phyloP scores from a whole-genome alignment of 352 stramenopile species.

The Pythium myriotylum region DNA sequence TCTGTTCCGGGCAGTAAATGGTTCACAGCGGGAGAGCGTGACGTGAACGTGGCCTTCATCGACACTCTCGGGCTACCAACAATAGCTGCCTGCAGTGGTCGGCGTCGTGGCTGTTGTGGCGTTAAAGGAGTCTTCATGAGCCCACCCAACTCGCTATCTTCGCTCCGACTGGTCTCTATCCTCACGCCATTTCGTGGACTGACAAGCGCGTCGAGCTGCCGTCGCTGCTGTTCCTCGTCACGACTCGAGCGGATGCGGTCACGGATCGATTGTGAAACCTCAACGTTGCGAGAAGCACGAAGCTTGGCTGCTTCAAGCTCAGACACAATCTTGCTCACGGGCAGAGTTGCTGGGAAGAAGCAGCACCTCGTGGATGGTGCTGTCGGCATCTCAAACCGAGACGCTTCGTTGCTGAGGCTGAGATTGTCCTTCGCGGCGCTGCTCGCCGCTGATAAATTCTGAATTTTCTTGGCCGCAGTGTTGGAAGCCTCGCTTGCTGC shows the following conservation, averaged over 20 bases:
- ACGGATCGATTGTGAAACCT: slow-evolving; percentile 68
- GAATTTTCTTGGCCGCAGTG: slow-evolving; percentile 43
- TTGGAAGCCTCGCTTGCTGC: slow-evolving; percentile 12
- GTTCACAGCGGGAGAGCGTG: slow-evolving; percentile 65
- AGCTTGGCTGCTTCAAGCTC: slow-evolving; percentile 68
- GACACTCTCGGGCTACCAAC: slow-evolving; percentile 47
- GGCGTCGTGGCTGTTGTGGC: slow-evolving; percentile 6
- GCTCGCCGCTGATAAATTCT: slow-evolving; percentile 36
- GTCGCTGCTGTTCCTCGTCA: slow-evolving; percentile 37
- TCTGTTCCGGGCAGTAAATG: slow-evolving; percentile 62
- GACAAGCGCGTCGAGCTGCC: slow-evolving; percentile 38
- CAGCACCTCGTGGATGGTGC: slow-evolving; percentile 40
- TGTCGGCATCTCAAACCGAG: slow-evolving; percentile 49
- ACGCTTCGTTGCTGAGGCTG: slow-evolving; percentile 20
- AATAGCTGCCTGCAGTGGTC: slow-evolving; percentile 6
- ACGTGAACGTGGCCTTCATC: slow-evolving; percentile 63
- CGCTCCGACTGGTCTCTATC: slow-evolving; percentile 11
- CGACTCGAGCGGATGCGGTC: slow-evolving; percentile 51
- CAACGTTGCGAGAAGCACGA: slow-evolving; percentile 58
- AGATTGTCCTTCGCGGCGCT: slow-evolving; percentile 4
- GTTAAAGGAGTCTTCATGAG: background rate
- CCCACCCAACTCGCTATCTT: too few species aligned
- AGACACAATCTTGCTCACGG: slow-evolving; percentile 64
- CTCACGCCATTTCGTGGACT: slow-evolving; percentile 37
- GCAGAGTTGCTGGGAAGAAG: slow-evolving; percentile 63